These are phyloP conservation scores for Populus hybrid DNA, from an alignment of 441 rosid genomes.

Conservation along the genomic window DNA sequence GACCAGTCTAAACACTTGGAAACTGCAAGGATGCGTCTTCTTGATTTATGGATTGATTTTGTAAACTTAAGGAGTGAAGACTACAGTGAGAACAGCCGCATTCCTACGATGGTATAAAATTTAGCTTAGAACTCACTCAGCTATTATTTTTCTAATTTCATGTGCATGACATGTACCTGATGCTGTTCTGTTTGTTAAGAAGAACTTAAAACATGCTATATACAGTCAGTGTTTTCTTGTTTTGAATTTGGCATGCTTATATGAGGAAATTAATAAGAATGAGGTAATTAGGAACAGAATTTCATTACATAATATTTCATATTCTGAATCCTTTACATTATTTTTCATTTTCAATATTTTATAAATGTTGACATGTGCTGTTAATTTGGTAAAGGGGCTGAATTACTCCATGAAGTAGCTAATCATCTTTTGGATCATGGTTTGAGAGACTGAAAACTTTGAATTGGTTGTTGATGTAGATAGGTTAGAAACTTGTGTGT, in stretches of 20 bases:
- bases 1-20: slow-evolving; percentile 96
- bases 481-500: neutral
- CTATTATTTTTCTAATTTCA: slow-evolving; percentile 1
- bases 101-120: slow-evolving; percentile 74
- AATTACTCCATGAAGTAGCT: neutral
- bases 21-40: slow-evolving; percentile 86
- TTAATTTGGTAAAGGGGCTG: neutral
- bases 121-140: neutral
- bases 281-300: neutral
- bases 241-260: neutral
- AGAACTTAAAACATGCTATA: neutral
- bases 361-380: neutral
- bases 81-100: slow-evolving; percentile 78
- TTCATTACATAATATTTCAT: neutral
- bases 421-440: neutral
- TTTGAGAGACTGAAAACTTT: neutral
- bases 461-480: neutral
- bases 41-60: slow-evolving; percentile 91
- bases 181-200: neutral
- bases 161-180: neutral
- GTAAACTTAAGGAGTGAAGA: slow-evolving; percentile 93
- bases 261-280: neutral
- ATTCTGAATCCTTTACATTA: neutral
- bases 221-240: neutral
- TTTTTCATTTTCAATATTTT: neutral